Evolutionary conservation across 2,329 filamentous ascomycete species (phyloP).

Genomic region (Lasiodiplodia hormozganensis): DNA sequence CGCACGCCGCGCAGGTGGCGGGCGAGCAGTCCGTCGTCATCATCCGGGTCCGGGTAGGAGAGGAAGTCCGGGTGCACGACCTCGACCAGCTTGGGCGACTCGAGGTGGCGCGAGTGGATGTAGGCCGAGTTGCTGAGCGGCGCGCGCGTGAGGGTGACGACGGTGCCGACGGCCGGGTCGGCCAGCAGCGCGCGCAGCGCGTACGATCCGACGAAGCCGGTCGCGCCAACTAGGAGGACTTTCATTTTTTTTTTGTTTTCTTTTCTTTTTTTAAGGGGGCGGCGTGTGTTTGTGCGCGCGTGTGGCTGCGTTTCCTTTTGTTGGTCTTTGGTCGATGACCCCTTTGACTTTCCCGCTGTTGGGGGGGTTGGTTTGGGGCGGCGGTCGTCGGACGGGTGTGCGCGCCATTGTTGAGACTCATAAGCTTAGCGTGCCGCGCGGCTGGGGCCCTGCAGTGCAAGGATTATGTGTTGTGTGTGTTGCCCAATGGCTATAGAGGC

Average conservation of each 20-base stretch:
- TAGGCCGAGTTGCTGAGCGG: background rate
- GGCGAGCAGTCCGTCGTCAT: background rate
- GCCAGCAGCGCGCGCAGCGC: slow-evolving; percentile 29
- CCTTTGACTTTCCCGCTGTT: background rate
- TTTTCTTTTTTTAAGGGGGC: background rate
- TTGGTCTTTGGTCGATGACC: background rate
- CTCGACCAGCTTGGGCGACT: slow-evolving; percentile 9
- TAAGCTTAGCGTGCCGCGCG: slow-evolving; percentile 1
- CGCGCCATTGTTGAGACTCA: background rate
- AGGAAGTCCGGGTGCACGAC: background rate
- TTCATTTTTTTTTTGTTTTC: background rate
- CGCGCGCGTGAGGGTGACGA: slow-evolving; percentile 2
- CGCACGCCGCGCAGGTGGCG: slow-evolving; percentile 3
- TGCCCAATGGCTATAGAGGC: background rate
- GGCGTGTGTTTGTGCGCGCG: background rate
- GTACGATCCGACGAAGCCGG: slow-evolving; percentile 31
- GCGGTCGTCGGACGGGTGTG: background rate
- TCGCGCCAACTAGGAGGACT: slow-evolving; percentile 32
- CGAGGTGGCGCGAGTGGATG: background rate
- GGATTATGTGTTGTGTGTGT: background rate
- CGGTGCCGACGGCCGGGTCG: slow-evolving; percentile 4
- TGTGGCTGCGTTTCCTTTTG: background rate
- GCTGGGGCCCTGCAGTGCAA: background rate
- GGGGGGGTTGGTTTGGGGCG: background rate
- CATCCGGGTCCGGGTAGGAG: background rate